Conservation (phyloP, 768 basidiomycete species). For the Tulasnella sp. region DNA sequence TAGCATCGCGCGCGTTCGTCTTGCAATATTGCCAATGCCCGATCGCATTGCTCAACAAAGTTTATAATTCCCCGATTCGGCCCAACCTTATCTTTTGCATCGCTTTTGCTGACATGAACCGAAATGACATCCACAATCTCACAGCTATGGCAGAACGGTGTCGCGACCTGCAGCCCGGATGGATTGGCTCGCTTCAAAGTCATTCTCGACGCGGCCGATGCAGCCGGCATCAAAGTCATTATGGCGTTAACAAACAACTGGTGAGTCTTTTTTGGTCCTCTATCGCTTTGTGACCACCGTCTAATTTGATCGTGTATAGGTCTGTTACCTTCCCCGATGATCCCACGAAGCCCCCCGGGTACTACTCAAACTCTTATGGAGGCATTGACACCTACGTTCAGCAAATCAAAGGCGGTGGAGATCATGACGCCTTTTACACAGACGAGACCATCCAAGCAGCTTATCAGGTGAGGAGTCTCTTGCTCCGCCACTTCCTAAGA, state of each 20-base stretch:
- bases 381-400: conserved; percentile 17
- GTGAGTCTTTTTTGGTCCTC: background rate
- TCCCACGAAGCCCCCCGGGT: conserved; percentile 1
- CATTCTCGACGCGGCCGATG: conserved; percentile 7
- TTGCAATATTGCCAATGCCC: background rate
- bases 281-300: background rate
- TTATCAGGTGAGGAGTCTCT: conserved; percentile 1
- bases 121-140: background rate
- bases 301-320: background rate
- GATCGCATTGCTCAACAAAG: too few relatives aligned
- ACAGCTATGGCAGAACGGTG: conserved; percentile 10
- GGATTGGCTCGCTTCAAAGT: conserved; percentile 13
- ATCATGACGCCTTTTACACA: conserved; percentile 17
- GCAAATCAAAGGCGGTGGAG: background rate
- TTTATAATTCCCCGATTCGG: too few relatives aligned
- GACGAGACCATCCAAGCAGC: conserved; percentile 5
- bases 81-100: too few relatives aligned
- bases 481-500: too few relatives aligned
- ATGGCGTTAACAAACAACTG: conserved; percentile 17
- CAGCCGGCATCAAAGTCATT: conserved; percentile 6
- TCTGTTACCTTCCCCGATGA: background rate
- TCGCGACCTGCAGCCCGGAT: conserved; percentile 12
- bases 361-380: conserved; percentile 14
- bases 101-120: conserved; percentile 5
- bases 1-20: background rate